These are phyloP conservation scores for Cochlearia excelsa DNA, from an alignment of 345 rosid species.

Conservation along the genomic window DNA sequence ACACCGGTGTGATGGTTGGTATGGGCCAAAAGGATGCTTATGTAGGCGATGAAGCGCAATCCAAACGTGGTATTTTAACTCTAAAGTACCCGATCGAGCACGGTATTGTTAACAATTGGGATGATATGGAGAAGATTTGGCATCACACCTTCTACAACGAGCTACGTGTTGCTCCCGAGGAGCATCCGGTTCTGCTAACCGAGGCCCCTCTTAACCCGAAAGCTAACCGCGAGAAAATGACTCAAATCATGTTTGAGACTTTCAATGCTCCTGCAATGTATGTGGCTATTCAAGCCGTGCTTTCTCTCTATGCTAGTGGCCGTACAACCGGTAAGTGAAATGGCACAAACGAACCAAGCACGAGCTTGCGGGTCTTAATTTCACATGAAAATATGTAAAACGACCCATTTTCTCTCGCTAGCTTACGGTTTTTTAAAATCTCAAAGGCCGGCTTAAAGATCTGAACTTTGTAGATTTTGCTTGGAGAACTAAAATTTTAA, in stretches of 20 bases:
- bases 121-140: conserved; percentile 82
- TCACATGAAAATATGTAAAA: too few relatives aligned
- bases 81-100: conserved; percentile 51
- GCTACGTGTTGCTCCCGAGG: conserved; percentile 57
- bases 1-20: conserved; percentile 90
- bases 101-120: conserved; percentile 95
- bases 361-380: too few relatives aligned
- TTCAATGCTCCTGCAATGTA: too few relatives aligned
- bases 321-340: conserved; percentile 25
- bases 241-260: conserved; percentile 53
- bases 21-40: conserved; percentile 39
- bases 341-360: too few relatives aligned
- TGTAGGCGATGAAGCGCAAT: too few relatives aligned
- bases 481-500: not conserved
- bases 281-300: too few relatives aligned
- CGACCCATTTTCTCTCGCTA: too few relatives aligned
- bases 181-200: conserved; percentile 69
- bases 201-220: conserved; percentile 35
- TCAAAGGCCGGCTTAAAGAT: not conserved
- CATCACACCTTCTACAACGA: too few relatives aligned
- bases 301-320: too few relatives aligned
- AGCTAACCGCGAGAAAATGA: conserved; percentile 98
- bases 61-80: too few relatives aligned
- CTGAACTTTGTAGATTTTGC: not conserved
- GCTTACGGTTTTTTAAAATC: too few relatives aligned